Conservation (phyloP, 2,329 filamentous ascomycete genomes). For the Hawksworthiomyces lignivorus region DNA sequence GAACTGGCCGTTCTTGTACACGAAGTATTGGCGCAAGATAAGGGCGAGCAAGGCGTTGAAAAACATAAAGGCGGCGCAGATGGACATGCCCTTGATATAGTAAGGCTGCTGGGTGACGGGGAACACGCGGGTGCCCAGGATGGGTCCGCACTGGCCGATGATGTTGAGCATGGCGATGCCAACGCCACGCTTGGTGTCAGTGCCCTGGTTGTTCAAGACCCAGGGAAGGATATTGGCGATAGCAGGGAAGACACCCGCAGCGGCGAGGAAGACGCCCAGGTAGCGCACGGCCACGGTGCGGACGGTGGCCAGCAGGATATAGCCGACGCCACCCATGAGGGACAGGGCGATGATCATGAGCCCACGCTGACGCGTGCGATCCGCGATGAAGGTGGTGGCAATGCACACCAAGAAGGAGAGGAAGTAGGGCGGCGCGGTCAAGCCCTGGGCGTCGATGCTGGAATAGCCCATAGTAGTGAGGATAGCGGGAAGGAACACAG, state of each 20-base stretch:
- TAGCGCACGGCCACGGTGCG: constrained; percentile 36
- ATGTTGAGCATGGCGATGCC: constrained; percentile 56
- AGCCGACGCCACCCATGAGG: constrained; percentile 51
- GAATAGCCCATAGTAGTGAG: constrained; percentile 61
- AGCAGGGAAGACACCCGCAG: constrained; percentile 49
- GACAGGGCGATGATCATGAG: constrained; percentile 50
- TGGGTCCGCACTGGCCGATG: constrained; percentile 54
- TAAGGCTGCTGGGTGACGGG: constrained; percentile 33
- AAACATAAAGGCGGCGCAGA: constrained; percentile 34
- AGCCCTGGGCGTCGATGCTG: constrained; percentile 59
- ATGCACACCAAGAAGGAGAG: constrained; percentile 58
- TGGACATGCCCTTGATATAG: constrained; percentile 30
- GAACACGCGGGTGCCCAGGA: constrained; percentile 58
- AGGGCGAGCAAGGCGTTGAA: constrained; percentile 30
- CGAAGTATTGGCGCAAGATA: constrained; percentile 24
- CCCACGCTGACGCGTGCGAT: constrained; percentile 57
- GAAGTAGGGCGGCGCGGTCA: constrained; percentile 65
- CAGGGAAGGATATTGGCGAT: constrained; percentile 64
- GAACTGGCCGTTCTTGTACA: constrained; percentile 25
- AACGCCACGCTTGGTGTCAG: constrained; percentile 55
- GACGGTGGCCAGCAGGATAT: constrained; percentile 55
- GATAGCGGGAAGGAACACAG: constrained; percentile 58
- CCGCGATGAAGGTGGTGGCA: constrained; percentile 54
- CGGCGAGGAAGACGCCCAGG: constrained; percentile 37
- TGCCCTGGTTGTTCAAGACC: constrained; percentile 63